Evolutionary conservation across 73 alveolate species (phyloP), one percentile per base, ranked within the genome.

Genomic region (Paramecium octaurelia): DNA sequence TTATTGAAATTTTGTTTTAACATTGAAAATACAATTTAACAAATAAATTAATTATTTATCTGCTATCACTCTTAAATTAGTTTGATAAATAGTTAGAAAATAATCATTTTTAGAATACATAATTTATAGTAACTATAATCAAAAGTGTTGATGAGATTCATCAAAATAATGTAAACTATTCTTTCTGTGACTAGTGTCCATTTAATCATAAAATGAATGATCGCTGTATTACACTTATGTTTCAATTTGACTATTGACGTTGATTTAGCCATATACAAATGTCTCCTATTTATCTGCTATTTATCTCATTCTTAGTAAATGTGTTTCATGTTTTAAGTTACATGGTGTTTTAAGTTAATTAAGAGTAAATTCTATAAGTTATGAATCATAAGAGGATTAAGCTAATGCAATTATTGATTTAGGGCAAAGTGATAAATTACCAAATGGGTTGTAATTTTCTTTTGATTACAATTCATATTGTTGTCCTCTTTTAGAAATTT

Each of bases 401-500:
- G 48, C 88, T 35, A 75, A 75, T n/a, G 88, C 88, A 40, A 75
- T 75, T 6, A 75, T 44, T 36, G 88, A 14, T 40, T 75, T 75
- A n/a, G 88, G 88, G 34, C 88, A 75, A 3, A 75, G 34, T 34
- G 88, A 75, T 36, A 75, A 44, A 75, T 75, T 75, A 75, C 64
- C n/a, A 36, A 75, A 75, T 36, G 88, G 88, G n/a, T 14, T 44
- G 40, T 75, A 75, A 36, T 75, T 75, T 34, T 75, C 88, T 44
- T 75, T 75, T 18, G 14, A 75, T 36, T 29, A 34, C 34, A 68
- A 20, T 27, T 34, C 40, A 24, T 31, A 68, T 68, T 27, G 7
- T 6, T 68, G 27, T 23, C 84, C 84, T 68, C 27, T 21, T 68
- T 68, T 68, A 8, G 40, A 34, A 12, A 68, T 68, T 68, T 68